Percentiles rank a stretch among this genome's conserved stretches.
Evolutionary conservation across 495 filamentous ascomycete genomes (phyloP).

Genomic region (Penicillium argentinense): DNA sequence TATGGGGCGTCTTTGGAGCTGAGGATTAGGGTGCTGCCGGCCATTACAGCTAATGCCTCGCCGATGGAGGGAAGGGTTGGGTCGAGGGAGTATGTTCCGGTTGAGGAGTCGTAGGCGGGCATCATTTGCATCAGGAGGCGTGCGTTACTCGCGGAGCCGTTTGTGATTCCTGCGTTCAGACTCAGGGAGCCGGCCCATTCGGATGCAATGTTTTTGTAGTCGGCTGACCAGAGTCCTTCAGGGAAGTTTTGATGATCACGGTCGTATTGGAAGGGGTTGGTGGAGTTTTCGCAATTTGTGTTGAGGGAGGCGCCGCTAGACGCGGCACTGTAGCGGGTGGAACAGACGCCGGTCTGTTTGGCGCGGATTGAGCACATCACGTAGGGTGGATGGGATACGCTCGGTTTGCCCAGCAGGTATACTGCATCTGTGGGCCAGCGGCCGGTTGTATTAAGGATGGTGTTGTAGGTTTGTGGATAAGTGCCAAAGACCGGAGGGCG

Average conservation of each 20-base stretch:
- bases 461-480: slow-evolving; percentile 61
- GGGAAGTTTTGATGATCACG: slow-evolving; percentile 33
- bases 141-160: slow-evolving; percentile 59
- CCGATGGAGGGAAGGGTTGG: slow-evolving; percentile 57
- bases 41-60: slow-evolving; percentile 67
- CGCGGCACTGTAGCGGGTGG: slow-evolving; percentile 59
- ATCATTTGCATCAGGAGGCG: slow-evolving; percentile 60
- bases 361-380: slow-evolving; percentile 63
- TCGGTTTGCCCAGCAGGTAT: slow-evolving; percentile 62
- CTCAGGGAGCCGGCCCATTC: slow-evolving; percentile 58
- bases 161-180: slow-evolving; percentile 58
- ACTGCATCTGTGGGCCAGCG: slow-evolving; percentile 47
- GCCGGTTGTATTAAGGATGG: slow-evolving; percentile 56
- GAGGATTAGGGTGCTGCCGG: slow-evolving; percentile 61
- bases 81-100: slow-evolving; percentile 22
- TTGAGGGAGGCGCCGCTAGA: slow-evolving; percentile 53
- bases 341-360: slow-evolving; percentile 58
- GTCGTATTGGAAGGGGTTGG: slow-evolving; percentile 52
- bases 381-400: slow-evolving; percentile 38
- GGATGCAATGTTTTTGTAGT: slow-evolving; percentile 61
- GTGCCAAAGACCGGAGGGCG: slow-evolving; percentile 65
- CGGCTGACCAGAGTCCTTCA: slow-evolving; percentile 28
- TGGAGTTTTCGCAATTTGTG: slow-evolving; percentile 56
- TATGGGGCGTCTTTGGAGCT: slow-evolving; percentile 54
- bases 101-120: slow-evolving; percentile 17